Conservation (phyloP, 2,329 filamentous ascomycete genomes). For the Teratosphaeriaceae sp. region DNA sequence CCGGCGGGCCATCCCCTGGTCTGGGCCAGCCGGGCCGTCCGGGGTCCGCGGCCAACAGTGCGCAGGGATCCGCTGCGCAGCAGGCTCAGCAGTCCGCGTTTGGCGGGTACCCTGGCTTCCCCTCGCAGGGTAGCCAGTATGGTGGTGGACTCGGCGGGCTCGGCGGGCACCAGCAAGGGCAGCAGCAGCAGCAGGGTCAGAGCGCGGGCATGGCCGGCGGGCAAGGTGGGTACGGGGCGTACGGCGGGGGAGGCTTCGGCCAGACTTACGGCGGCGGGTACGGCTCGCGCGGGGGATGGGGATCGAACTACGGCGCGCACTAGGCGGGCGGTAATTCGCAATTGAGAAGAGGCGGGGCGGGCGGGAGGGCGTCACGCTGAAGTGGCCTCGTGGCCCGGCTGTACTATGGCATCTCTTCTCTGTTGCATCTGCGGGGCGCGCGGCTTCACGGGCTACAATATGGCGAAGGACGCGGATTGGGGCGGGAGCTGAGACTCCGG, state of each 20-base stretch:
- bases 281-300: constrained; percentile 28
- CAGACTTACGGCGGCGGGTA: constrained; percentile 28
- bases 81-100: constrained; percentile 52
- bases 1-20: constrained; percentile 52
- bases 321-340: constrained; percentile 2
- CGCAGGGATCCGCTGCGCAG: constrained; percentile 43
- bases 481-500: too few relatives aligned
- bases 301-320: constrained; percentile 25
- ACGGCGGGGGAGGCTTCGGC: constrained; percentile 27
- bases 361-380: too few relatives aligned
- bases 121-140: constrained; percentile 43
- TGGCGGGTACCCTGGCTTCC: constrained; percentile 47
- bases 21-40: constrained; percentile 57
- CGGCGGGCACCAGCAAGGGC: constrained; percentile 36
- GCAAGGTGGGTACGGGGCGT: constrained; percentile 33
- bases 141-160: constrained; percentile 47
- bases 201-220: constrained; percentile 37
- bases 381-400: too few relatives aligned
- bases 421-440: too few relatives aligned
- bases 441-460: too few relatives aligned
- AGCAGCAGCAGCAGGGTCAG: constrained; percentile 32
- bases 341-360: background rate
- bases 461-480: too few relatives aligned
- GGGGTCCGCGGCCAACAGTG: constrained; percentile 56
- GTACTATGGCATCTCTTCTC: too few relatives aligned